Evolutionary conservation across 352 stramenopile species (phyloP), one percentile per base, ranked within the genome.

Genomic region (Phytopythium ostracodes): DNA sequence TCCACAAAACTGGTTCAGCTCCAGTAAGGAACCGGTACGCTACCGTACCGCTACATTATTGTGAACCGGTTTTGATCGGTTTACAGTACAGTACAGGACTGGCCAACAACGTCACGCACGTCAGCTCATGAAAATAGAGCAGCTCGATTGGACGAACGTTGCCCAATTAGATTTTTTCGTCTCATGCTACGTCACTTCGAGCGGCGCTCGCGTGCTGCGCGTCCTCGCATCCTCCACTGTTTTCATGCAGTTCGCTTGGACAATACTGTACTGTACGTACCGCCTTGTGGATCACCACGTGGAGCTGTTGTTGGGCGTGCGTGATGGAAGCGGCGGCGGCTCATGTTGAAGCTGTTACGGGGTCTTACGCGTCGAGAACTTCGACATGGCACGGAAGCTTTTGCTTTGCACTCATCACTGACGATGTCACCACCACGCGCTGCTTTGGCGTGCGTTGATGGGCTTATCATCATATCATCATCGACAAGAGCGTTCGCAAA

Each of bases 381-480:
- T 53, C 46, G 46, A 33, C 46, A 11, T 35, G 24, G 14, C 24
- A 53, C 14, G 25, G 46, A 25, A 29, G 6, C 44, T 31, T 10
- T 14, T 49, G 18, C 7, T 17, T 25, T 49, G 42, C 42, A 15
- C 42, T 15, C 42, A 22, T 51, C 44, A 53, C 46, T 9, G 22
- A 35, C 10, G 14, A 42, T 11, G 36, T 42, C 14, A 42, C 36
- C 14, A 11, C 36, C 8, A 42, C 38, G 38, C 46, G 46, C 46
- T 35, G 25, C 46, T 53, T 53, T 53, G 46, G 46, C 46, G 24
- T 35, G 46, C 46, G 14, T 53, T 4, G 46, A 53, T 53, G 46
- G 44, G 22, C 22, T 7, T 25, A 8, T 11, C 36, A 43, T n/a
- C n/a, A n/a, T n/a, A n/a, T 47, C 17, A 24, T 18, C 42, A 14